These are phyloP conservation scores for Pichia insulana DNA, from an alignment of 805 yeast genomes.

Conservation along the genomic window DNA sequence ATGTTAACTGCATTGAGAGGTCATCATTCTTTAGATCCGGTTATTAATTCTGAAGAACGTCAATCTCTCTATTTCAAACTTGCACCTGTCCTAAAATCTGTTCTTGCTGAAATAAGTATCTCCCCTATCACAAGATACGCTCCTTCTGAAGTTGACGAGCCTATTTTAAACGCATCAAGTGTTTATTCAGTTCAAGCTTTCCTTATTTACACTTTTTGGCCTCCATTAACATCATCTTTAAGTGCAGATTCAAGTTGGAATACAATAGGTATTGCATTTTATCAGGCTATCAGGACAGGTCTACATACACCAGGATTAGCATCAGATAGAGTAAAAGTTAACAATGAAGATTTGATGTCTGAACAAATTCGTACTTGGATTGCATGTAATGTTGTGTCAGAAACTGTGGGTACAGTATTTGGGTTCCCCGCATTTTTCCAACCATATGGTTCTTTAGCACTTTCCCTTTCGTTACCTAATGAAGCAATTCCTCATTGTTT, in stretches of 20 bases:
- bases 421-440: conserved; percentile 93
- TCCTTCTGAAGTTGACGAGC: conserved; percentile 72
- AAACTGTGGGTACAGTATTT: conserved; percentile 81
- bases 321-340: conserved; percentile 38
- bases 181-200: conserved; percentile 94
- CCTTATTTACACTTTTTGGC: conserved; percentile 85
- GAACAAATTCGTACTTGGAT: conserved; percentile 92
- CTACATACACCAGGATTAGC: conserved; percentile 70
- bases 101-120: conserved; percentile 79
- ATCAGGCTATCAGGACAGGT: conserved; percentile 89
- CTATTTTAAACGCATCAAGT: conserved; percentile 78
- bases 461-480: conserved; percentile 25
- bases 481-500: conserved; percentile 47
- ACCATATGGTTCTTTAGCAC: conserved; percentile 56
- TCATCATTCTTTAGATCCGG: conserved; percentile 27
- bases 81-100: conserved; percentile 62
- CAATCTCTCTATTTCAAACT: conserved; percentile 46
- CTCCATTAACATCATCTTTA: conserved; percentile 87
- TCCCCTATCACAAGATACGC: conserved; percentile 82
- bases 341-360: conserved; percentile 39
- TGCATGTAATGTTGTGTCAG: conserved; percentile 85
- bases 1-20: conserved; percentile 79
- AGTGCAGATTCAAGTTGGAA: conserved; percentile 96
- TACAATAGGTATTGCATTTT: conserved; percentile 85
- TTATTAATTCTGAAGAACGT: conserved; percentile 19